These are phyloP conservation scores for Reticulascus tulasneorum DNA, from an alignment of 2,329 filamentous ascomycete species.

Conservation along the genomic window DNA sequence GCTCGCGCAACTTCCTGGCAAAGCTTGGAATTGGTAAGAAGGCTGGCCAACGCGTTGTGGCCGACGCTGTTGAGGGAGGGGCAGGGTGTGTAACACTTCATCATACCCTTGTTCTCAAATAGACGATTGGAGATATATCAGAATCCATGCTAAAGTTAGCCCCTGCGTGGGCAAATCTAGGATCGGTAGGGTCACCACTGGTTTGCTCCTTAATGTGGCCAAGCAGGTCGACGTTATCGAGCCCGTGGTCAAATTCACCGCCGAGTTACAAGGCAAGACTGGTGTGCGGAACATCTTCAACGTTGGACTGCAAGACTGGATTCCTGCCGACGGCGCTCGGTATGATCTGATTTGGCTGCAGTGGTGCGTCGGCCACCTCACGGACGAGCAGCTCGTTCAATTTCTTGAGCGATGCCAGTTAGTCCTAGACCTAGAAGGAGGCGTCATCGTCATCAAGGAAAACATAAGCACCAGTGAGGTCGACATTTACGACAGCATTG, in stretches of 20 bases:
- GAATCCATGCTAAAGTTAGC: too few species aligned
- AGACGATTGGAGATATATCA: too few species aligned
- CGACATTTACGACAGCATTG: constrained; percentile 52
- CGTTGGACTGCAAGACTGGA: constrained; percentile 71
- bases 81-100: constrained; percentile 36
- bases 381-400: constrained; percentile 64
- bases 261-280: constrained; percentile 49
- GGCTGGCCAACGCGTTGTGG: constrained; percentile 22
- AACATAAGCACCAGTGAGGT: constrained; percentile 57
- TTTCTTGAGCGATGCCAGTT: constrained; percentile 61
- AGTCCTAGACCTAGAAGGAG: constrained; percentile 24
- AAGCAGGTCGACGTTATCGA: constrained; percentile 77
- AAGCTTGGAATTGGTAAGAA: constrained; percentile 50
- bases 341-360: constrained; percentile 89
- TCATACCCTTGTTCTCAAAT: too few species aligned
- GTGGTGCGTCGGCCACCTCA: constrained; percentile 85
- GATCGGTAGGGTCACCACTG: constrained; percentile 78
- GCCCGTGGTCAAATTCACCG: constrained; percentile 78
- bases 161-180: too few species aligned
- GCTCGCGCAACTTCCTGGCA: constrained; percentile 63
- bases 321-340: constrained; percentile 32
- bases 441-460: constrained; percentile 50
- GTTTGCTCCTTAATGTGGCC: constrained; percentile 69
- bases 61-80: constrained; percentile 29
- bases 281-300: constrained; percentile 65